Conservation (phyloP, 2,329 filamentous ascomycete genomes). For the Cytospora chrysosperma region DNA sequence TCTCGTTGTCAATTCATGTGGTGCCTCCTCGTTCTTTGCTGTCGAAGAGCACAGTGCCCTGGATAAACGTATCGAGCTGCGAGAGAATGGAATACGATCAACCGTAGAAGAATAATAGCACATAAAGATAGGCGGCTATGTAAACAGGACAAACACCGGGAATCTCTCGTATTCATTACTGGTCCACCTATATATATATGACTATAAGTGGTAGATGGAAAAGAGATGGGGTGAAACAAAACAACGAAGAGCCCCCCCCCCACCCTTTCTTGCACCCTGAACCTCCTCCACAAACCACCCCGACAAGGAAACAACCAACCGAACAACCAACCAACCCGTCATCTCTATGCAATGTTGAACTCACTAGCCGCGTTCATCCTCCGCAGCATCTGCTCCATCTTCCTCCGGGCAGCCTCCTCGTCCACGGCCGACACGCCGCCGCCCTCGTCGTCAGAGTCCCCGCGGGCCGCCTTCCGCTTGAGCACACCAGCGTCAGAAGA, state of each 20-base stretch:
- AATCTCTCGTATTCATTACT: background rate
- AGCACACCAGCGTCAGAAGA: slow-evolving; percentile 10
- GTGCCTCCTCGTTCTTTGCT: background rate
- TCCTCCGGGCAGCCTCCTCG: slow-evolving; percentile 61
- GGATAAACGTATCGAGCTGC: no score
- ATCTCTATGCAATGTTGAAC: slow-evolving; percentile 58
- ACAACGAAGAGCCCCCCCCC: no score
- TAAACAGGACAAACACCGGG: background rate
- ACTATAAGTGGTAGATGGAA: background rate
- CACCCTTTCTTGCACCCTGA: no score
- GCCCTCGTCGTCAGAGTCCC: slow-evolving; percentile 42
- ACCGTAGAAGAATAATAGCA: no score
- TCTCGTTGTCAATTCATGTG: no score
- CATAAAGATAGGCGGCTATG: no score
- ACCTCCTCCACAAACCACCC: no score
- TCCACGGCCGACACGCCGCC: slow-evolving; percentile 41
- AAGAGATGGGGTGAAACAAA: background rate
- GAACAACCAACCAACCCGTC: background rate
- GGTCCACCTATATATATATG: background rate
- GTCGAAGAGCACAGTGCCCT: no score
- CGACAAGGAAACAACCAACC: no score
- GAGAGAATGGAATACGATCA: no score
- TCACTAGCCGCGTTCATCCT: slow-evolving; percentile 59
- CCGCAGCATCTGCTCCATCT: slow-evolving; percentile 62
- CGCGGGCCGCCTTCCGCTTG: slow-evolving; percentile 28